phyloP scores from a whole-genome alignment of 441 rosid species.

The Mallotus japonicus region DNA sequence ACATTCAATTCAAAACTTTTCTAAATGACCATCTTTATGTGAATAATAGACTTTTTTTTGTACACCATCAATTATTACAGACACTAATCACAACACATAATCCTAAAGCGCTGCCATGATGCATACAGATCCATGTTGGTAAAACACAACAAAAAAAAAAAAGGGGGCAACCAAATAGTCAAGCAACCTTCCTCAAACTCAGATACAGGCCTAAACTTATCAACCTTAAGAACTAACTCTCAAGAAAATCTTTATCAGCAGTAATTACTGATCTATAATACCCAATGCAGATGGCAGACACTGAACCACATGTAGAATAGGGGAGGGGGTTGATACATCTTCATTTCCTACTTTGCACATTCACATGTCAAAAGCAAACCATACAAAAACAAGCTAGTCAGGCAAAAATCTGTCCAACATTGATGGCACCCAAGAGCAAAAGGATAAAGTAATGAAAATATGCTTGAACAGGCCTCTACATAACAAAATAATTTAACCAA shows the following conservation, averaged over 20 bases:
- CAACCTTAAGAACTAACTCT: neutral
- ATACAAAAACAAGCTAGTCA: neutral
- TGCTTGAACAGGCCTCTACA: neutral
- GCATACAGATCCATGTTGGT: neutral
- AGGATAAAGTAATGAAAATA: neutral
- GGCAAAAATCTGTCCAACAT: neutral
- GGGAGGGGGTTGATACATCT: neutral
- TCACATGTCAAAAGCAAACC: neutral
- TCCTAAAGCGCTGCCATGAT: neutral
- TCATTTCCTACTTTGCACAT: neutral
- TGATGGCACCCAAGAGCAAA: neutral
- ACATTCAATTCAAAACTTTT: no score
- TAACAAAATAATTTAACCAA: neutral
- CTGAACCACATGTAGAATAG: neutral
- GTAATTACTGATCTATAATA: neutral
- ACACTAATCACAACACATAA: neutral
- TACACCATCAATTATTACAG: neutral
- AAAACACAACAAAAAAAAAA: neutral
- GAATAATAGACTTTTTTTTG: neutral
- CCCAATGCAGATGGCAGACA: neutral
- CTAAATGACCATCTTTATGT: no score
- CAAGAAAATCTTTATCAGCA: neutral
- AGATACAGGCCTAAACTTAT: no score
- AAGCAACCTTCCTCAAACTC: neutral
- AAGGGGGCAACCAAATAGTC: neutral